A percentile compares a stretch with the other conserved stretches of the same genome.
Evolutionary conservation across 805 yeast genomes (phyloP).

Genomic region (Vanderwaltozyma verrucispora): DNA sequence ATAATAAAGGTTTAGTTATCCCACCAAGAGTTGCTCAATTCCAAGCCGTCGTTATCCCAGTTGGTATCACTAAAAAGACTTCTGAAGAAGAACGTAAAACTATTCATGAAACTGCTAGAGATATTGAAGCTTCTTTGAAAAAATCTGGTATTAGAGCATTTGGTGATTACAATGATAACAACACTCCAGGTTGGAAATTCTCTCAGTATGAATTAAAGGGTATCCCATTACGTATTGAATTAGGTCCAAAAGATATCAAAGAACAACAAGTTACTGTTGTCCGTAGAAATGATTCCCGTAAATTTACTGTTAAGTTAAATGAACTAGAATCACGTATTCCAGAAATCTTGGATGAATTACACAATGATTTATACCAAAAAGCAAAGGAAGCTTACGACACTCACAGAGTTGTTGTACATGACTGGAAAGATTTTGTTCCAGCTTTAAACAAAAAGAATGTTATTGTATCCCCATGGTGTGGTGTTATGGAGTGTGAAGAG

Average conservation of each 20-base stretch:
- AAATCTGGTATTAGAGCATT: constrained; percentile 60
- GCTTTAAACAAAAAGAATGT: constrained; percentile 85
- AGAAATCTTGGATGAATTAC: constrained; percentile 72
- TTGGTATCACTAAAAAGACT: constrained; percentile 86
- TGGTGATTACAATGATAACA: constrained; percentile 86
- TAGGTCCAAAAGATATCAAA: constrained; percentile 92
- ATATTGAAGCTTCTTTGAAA: constrained; percentile 52
- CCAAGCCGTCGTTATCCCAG: constrained; percentile 91
- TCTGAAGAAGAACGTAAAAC: constrained; percentile 61
- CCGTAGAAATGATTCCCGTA: constrained; percentile 83
- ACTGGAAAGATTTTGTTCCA: constrained; percentile 90
- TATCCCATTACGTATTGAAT: constrained; percentile 84
- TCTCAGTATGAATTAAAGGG: constrained; percentile 97
- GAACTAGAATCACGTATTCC: constrained; percentile 61
- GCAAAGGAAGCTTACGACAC: constrained; percentile 79
- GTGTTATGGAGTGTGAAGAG: constrained; percentile 88
- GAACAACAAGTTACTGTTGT: constrained; percentile 75
- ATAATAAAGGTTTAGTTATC: constrained; percentile 93
- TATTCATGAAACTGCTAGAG: constrained; percentile 59
- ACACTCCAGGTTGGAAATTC: constrained; percentile 98
- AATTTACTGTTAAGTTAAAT: constrained; percentile 53
- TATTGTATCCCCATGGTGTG: constrained; percentile 96
- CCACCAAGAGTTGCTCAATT: constrained; percentile 95
- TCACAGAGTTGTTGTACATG: constrained; percentile 72
- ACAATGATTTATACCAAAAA: constrained; percentile 54